phyloP scores from a whole-genome alignment of 2,329 filamentous ascomycete genomes.

The Talaromyces marneffei region DNA sequence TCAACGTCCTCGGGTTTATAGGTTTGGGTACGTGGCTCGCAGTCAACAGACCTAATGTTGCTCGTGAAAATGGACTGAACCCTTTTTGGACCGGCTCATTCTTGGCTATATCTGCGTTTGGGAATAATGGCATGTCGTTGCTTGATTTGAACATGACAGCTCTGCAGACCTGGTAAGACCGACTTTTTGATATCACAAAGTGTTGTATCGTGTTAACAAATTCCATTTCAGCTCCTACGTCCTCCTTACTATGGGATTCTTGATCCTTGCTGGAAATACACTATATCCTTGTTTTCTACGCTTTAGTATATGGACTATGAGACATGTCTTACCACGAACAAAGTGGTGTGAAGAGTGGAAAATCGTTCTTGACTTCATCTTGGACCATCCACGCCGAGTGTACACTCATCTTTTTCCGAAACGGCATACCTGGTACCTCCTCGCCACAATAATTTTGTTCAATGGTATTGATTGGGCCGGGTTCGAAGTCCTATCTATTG shows the following conservation, averaged over 20 bases:
- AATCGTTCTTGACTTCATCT: constrained; percentile 29
- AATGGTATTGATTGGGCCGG: constrained; percentile 60
- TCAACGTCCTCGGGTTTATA: constrained; percentile 42
- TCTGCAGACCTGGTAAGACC: constrained; percentile 32
- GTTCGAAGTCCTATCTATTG: constrained; percentile 61
- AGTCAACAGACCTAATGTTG: constrained; percentile 35
- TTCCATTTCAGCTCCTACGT: constrained; percentile 28
- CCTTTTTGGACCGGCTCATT: constrained; percentile 47
- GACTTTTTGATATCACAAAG: background rate
- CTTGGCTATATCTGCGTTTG: constrained; percentile 51
- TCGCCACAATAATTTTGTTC: constrained; percentile 55
- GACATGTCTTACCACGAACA: constrained; percentile 24
- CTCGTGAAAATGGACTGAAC: constrained; percentile 43
- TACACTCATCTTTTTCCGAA: constrained; percentile 53
- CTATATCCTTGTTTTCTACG: constrained; percentile 60
- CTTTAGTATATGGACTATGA: constrained; percentile 51
- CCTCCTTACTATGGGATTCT: constrained; percentile 46
- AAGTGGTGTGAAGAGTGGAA: constrained; percentile 27
- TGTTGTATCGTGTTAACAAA: background rate
- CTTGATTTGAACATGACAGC: constrained; percentile 49
- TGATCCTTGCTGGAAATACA: constrained; percentile 62
- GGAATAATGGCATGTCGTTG: constrained; percentile 51
- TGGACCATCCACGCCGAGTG: constrained; percentile 30
- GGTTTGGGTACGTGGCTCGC: constrained; percentile 45
- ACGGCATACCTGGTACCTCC: constrained; percentile 60